Evolutionary conservation across 768 basidiomycete genomes (phyloP), one percentile per base, ranked within the genome.

Genomic region (Cystobasidium ongulense): DNA sequence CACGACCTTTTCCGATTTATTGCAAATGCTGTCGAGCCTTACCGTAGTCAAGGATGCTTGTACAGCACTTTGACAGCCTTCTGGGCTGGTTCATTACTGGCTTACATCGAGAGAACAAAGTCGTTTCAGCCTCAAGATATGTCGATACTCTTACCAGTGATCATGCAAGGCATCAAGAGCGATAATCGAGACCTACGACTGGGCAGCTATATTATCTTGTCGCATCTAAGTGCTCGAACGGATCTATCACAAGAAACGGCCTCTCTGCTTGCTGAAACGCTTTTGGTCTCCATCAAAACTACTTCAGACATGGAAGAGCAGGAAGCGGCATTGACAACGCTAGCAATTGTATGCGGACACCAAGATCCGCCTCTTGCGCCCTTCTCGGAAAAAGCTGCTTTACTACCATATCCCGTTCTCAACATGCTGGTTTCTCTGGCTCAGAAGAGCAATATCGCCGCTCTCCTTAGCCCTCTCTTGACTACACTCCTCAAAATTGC

Each of bases 21-120:
- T 7, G 82, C 86, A 0, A 83, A 84, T 3, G 81, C 95, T 17
- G 84, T 95, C 1, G 88, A 90, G 52, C 33, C 63, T 27, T 77
- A 88, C 66, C 86, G 86, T 78, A 77, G 79, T 13, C 76, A 79
- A 18, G 79, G 78, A 41, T 54, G 54, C 15, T 1, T 80, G 63
- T 88, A 95, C 79, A 88, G 88, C 41, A 86, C 89, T 0, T 82
- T 98, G 18, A 81, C 92, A 53, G 87, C 88, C 0, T 97, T 97
- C 82, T 90, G 91, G 80, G 86, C 89, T 7, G 88, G 89, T 7
- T 86, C 86, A 0, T 81, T 92, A 53, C 86, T 93, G 38, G 92
- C 91, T 46, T 94, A 89, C 78, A 84, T 99, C 43, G 85, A 87
- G 41, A 82, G 84, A 53, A 82, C 80, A 38, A 84, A 87, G 2